Evolutionary conservation across 73 alveolate species (phyloP).

Genomic region (Tetrahymena malaccensis): DNA sequence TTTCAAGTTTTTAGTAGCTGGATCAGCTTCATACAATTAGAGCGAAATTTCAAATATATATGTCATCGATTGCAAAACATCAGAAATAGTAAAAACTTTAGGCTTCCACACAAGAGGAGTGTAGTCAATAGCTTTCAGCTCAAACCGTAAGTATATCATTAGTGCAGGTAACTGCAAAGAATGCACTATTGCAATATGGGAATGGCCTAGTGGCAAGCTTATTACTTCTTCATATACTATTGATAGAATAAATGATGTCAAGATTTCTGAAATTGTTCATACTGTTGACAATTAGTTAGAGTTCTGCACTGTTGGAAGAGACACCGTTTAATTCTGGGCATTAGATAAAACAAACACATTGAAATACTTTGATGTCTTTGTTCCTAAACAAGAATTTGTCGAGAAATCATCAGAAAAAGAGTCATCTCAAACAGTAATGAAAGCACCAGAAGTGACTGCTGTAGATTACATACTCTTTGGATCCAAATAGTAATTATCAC

Average conservation of each 20-base stretch:
- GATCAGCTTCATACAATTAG: slow-evolving; percentile 10
- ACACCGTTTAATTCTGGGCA: slow-evolving; percentile 31
- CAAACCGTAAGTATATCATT: slow-evolving; percentile 13
- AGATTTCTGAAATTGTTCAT: slow-evolving; percentile 18
- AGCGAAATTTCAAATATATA: slow-evolving; percentile 18
- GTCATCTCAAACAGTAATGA: slow-evolving; percentile 7
- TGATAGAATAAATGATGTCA: slow-evolving; percentile 25
- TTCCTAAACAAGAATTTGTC: background rate
- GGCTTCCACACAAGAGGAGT: slow-evolving; percentile 39
- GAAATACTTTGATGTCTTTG: slow-evolving; percentile 21
- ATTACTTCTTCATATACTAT: slow-evolving; percentile 36
- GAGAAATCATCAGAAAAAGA: background rate
- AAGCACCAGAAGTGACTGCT: slow-evolving; percentile 1
- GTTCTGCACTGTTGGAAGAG: slow-evolving; percentile 40
- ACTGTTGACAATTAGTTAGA: slow-evolving; percentile 9
- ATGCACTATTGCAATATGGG: slow-evolving; percentile 38
- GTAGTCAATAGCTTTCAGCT: slow-evolving; percentile 8
- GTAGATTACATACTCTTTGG: slow-evolving; percentile 3
- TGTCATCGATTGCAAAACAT: slow-evolving; percentile 2
- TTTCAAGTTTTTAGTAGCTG: slow-evolving; percentile 11
- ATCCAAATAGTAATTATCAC: background rate
- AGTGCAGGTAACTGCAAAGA: slow-evolving; percentile 33
- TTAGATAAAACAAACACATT: slow-evolving; percentile 5
- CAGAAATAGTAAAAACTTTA: background rate
- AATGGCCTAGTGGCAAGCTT: slow-evolving; percentile 9